Base-by-base conservation (phyloP, 768 basidiomycete genomes). In the Xerocomellus intermedius region DNA sequence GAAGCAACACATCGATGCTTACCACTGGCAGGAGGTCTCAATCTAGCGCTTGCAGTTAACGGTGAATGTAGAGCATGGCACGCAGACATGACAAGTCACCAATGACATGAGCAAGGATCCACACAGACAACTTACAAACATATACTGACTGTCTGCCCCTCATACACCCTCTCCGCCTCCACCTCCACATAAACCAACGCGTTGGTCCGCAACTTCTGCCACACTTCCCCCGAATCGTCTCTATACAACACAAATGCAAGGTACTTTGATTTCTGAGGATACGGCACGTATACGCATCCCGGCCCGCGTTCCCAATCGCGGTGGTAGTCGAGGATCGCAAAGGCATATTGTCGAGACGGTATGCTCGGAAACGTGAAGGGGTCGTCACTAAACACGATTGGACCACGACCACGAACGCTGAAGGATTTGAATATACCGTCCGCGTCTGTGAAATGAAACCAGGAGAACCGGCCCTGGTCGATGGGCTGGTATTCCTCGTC, bases 311-410 rank as follows among this genome's bases (percentile, higher is more conserved):
- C 39, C 55, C 24, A 54, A 22, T 56, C 52, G 24, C 55, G 52
- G n/a, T 47, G 55, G 19, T 55, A 55, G 35, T 57, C 56, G 17
- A 57, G 52, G 32, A 54, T 19, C 13, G 55, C 51, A 7, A 56
- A 47, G 10, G 55, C 51, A 16, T 56, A 56, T 16, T 54, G 38
- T 33, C 35, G 33, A 8, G 19, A 8, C 5, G 16, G 8, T 28
- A 1, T 13, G 26, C 9, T 35, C 3, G 28, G 26, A 16, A 35
- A 16, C 9, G 26, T 12, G 38, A 50, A 42, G 3, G 26, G 1
- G 22, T 37, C 12, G 21, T 32, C 51, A 26, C 33, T 13, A 1
- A 32, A 19, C 16, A 55, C 26, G 41, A 55, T 16, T 7, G 56
- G 52, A 32, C 52, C 56, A 30, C 41, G 45, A 5, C 52, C 56